Percentiles rank a stretch among this genome's conserved stretches.
Evolutionary conservation across 306 rosid genomes (phyloP).

Genomic region (Canavalia gladiata): DNA sequence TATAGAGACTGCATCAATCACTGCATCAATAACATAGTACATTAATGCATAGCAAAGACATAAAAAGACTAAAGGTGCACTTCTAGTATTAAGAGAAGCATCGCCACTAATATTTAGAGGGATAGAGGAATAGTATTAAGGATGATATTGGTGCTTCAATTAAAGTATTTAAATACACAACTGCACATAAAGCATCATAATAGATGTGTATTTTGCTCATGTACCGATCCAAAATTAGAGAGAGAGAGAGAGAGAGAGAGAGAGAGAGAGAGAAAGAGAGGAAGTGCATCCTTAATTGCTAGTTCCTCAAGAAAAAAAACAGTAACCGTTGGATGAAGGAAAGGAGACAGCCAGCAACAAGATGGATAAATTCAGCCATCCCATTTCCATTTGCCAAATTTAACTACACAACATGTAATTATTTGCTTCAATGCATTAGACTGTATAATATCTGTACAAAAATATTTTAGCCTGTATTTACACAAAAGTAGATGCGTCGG

Average conservation of each 20-base stretch:
- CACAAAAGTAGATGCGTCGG: constrained; percentile 28
- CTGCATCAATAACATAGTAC: constrained; percentile 66
- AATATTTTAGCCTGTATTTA: constrained; percentile 28
- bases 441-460: background rate
- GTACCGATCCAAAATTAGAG: background rate
- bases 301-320: background rate
- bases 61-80: constrained; percentile 8
- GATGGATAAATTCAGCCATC: constrained; percentile 11
- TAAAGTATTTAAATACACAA: constrained; percentile 1
- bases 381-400: constrained; percentile 4
- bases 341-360: constrained; percentile 10
- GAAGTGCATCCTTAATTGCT: background rate
- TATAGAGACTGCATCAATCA: constrained; percentile 84
- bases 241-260: no score
- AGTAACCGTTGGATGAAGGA: constrained; percentile 8
- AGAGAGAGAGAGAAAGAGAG: background rate
- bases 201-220: constrained; percentile 10
- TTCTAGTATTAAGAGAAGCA: constrained; percentile 33
- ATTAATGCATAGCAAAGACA: constrained; percentile 39
- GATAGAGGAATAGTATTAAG: background rate
- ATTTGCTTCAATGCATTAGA: constrained; percentile 32
- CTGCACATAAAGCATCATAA: background rate
- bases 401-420: constrained; percentile 22
- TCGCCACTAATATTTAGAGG: constrained; percentile 17
- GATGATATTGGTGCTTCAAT: constrained; percentile 5